phyloP scores from a whole-genome alignment of 83 land plant species.

The Thuja plicata region DNA sequence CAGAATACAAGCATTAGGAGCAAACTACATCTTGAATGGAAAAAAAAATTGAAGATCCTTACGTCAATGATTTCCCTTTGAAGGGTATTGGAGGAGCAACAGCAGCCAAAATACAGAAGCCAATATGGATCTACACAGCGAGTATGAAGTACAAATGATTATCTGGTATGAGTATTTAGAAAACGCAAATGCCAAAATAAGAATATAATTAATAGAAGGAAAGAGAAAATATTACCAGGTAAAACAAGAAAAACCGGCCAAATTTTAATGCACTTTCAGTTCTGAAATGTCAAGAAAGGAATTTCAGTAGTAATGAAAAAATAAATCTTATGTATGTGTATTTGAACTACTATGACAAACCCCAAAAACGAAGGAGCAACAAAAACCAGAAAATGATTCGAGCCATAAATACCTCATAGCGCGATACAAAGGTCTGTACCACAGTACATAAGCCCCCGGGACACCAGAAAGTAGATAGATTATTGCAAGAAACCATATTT shows the following conservation, averaged over 20 bases:
- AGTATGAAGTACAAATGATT: conserved; percentile 2
- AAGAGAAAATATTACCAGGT: conserved; percentile 46
- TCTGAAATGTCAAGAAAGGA: conserved; percentile 37
- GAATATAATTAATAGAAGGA: background rate
- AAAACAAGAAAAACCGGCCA: conserved; percentile 86
- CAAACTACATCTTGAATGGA: background rate
- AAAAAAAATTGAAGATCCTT: conserved; percentile 25
- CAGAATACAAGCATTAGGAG: background rate
- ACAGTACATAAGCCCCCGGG: conserved; percentile 84
- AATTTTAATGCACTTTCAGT: conserved; percentile 85
- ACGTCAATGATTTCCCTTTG: conserved; percentile 88
- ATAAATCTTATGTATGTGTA: background rate
- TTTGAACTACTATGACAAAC: background rate
- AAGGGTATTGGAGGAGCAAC: conserved; percentile 93
- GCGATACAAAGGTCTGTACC: conserved; percentile 93
- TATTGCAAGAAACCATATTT: conserved; percentile 82
- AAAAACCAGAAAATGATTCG: background rate
- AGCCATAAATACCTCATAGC: conserved; percentile 70
- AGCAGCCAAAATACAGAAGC: conserved; percentile 66
- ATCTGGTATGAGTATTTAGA: background rate
- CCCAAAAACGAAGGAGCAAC: background rate
- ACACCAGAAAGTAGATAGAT: conserved; percentile 75
- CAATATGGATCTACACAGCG: conserved; percentile 66
- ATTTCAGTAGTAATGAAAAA: background rate
- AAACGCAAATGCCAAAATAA: background rate